Evolutionary conservation across 257 asterid species (phyloP), one percentile per base, ranked within the genome.

Genomic region (Fraxinus americana): DNA sequence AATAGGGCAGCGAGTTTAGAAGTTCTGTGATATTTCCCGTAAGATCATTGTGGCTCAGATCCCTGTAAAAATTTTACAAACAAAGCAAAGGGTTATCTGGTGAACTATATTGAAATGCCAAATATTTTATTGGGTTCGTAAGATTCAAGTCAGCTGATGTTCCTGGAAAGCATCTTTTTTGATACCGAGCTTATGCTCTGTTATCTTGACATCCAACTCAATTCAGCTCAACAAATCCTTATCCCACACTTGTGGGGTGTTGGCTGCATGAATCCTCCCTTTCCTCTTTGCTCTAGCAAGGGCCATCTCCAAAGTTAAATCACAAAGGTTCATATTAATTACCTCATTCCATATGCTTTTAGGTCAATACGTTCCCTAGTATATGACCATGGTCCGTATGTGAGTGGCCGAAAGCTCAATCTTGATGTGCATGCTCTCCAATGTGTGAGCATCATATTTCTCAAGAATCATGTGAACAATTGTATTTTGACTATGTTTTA

Each of bases 11-110:
- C 75, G 77, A 75, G 81, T 73, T 67, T 39, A 86, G 61, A 67
- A 87, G 45, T 74, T 76, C 75, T n/a, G 85, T 29, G 81, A 91
- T 82, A 84, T 86, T 78, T 81, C 92, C 96, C 34, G 35, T 75
- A 75, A 91, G 84, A 77, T 83, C 87, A 84, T 88, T 91, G 88
- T 86, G 85, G 81, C 94, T 85, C 78, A 89, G 79, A 84, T 91
- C 96, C 86, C 96, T 91, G 52, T 71, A 81, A 78, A 77, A 43
- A 63, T 38, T 72, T 43, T 25, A 50, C 43, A 73, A 59, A 67
- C 30, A 14, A 63, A 71, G 76, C 38, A 59, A 71, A 19, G 19
- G 75, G 65, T 16, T 52, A 35, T 63, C 70, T 66, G 73, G 45
- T 67, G 39, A 39, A 39, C 61, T 57, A 30, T 43, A 36, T 13